These are phyloP conservation scores for Pleomassaria siparia DNA, from an alignment of 2,329 filamentous ascomycete genomes.

Conservation along the genomic window DNA sequence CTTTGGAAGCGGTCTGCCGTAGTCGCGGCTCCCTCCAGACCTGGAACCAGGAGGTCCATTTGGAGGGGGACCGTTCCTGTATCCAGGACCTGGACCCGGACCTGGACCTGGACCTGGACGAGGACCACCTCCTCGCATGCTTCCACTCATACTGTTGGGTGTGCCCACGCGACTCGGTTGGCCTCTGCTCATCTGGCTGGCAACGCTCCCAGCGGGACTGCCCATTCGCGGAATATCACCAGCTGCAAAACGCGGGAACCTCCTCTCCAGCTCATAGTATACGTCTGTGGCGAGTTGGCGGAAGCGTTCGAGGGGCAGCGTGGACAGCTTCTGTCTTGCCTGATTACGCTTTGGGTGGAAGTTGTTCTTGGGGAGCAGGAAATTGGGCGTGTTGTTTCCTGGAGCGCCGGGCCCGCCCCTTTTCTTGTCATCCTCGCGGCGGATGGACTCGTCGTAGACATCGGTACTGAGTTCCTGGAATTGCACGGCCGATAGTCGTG, in stretches of 20 bases:
- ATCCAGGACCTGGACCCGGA: slow-evolving; percentile 24
- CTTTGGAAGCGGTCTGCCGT: slow-evolving; percentile 77
- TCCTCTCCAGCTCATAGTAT: slow-evolving; percentile 88
- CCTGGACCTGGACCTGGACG: no score
- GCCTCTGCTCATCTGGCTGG: slow-evolving; percentile 57
- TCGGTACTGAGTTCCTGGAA: slow-evolving; percentile 98
- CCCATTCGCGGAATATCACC: slow-evolving; percentile 66
- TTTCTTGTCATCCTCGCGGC: slow-evolving; percentile 69
- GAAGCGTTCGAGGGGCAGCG: slow-evolving; percentile 82
- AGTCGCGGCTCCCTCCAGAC: slow-evolving; percentile 55
- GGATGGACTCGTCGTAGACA: slow-evolving; percentile 91
- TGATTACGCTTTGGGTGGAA: slow-evolving; percentile 98
- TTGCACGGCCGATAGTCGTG: slow-evolving; percentile 85
- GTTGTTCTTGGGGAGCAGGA: slow-evolving; percentile 77
- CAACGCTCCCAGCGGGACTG: slow-evolving; percentile 65
- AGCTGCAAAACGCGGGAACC: slow-evolving; percentile 78
- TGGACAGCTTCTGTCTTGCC: slow-evolving; percentile 92
- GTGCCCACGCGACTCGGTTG: slow-evolving; percentile 58
- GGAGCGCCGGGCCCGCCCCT: slow-evolving; percentile 51
- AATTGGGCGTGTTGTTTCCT: slow-evolving; percentile 53
- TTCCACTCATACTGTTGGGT: slow-evolving; percentile 57
- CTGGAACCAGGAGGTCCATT: slow-evolving; percentile 43
- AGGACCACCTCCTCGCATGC: slow-evolving; percentile 37
- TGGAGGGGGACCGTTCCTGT: slow-evolving; percentile 30
- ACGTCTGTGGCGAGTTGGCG: slow-evolving; percentile 93